Evolutionary conservation across 352 stramenopile genomes (phyloP), one percentile per base, ranked within the genome.

Genomic region (Globisporangium rhizosaccharum): DNA sequence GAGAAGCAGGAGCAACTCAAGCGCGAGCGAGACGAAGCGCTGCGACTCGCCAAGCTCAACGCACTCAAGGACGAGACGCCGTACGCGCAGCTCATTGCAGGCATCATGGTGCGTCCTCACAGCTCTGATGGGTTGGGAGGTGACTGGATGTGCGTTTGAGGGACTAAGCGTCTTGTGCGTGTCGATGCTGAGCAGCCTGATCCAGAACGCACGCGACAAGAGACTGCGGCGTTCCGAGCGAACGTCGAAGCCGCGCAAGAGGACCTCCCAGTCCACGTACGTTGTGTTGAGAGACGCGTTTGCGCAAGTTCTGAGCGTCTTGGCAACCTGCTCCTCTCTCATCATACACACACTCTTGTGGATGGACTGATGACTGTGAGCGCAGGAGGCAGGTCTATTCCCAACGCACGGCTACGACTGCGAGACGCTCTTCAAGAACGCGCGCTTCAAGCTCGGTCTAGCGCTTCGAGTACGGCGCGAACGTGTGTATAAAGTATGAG

Each of bases 361-460:
- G 12, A 20, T 46, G 17, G 23, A 36, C 30, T 36, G 30, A 36
- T 36, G 30, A 7, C 7, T 36, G 4, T 57, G 20, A 18, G 0
- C 10, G 50, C 56, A 90, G 81, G 82, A 92, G 59, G 74, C 76
- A 10, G 80, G 80, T 3, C 48, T 92, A 3, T 90, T 90, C 49
- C 82, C 80, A 2, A 76, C 72, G 1, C 76, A 92, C 26, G 82
- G 82, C 14, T 92, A 92, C 51, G 82, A 90, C 62, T 84, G 68
- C 44, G 75, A 87, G 23, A 90, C 68, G 42, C 73, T 92, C 1
- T 92, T 92, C 66, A 87, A 86, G 61, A 88, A 90, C 36, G 82
- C 82, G n/a, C 73, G 80, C 6, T 92, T 92, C 59, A 88, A 88
- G 53, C 72, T 92, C 15, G 82, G 82, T 0, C 67, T 92, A 14